Evolutionary conservation across 495 filamentous ascomycete species (phyloP).

Genomic region (Daldinia grandis): DNA sequence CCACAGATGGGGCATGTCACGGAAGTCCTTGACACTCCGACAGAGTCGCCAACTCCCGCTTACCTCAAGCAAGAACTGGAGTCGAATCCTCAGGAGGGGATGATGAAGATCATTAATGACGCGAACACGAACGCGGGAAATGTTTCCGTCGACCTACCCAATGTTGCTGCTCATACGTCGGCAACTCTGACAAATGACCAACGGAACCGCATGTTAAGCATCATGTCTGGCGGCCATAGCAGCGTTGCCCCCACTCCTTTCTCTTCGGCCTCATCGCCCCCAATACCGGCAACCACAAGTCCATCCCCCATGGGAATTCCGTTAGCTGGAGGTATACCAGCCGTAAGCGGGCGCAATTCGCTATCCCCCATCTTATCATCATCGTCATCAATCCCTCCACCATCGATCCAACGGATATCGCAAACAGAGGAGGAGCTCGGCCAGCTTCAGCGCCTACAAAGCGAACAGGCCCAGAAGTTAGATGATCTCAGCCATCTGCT

Average conservation of each 20-base stretch:
- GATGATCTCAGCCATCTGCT: slow-evolving; percentile 74
- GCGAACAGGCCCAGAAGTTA: slow-evolving; percentile 75
- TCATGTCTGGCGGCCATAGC: slow-evolving; percentile 66
- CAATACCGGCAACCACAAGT: slow-evolving; percentile 25
- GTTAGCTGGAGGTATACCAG: slow-evolving; percentile 43
- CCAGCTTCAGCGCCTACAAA: slow-evolving; percentile 73
- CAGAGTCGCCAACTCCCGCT: slow-evolving; percentile 49
- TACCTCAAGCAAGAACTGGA: slow-evolving; percentile 59
- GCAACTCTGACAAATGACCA: slow-evolving; percentile 78
- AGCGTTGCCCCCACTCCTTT: slow-evolving; percentile 39
- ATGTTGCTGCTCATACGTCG: slow-evolving; percentile 75
- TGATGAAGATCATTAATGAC: slow-evolving; percentile 87
- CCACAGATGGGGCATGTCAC: slow-evolving; percentile 56
- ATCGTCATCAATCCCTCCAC: slow-evolving; percentile 65
- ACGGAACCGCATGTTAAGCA: slow-evolving; percentile 78
- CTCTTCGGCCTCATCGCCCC: slow-evolving; percentile 34
- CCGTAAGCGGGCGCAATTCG: slow-evolving; percentile 50
- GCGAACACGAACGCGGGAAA: slow-evolving; percentile 70
- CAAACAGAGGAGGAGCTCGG: slow-evolving; percentile 77
- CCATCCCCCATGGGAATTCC: slow-evolving; percentile 38
- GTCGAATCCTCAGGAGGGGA: slow-evolving; percentile 69
- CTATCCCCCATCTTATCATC: slow-evolving; percentile 64
- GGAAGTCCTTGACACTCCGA: slow-evolving; percentile 56
- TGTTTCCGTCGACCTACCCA: slow-evolving; percentile 72
- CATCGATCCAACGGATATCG: slow-evolving; percentile 66